phyloP scores from a whole-genome alignment of 805 yeast species.

The Blastobotrys mokoenaii region DNA sequence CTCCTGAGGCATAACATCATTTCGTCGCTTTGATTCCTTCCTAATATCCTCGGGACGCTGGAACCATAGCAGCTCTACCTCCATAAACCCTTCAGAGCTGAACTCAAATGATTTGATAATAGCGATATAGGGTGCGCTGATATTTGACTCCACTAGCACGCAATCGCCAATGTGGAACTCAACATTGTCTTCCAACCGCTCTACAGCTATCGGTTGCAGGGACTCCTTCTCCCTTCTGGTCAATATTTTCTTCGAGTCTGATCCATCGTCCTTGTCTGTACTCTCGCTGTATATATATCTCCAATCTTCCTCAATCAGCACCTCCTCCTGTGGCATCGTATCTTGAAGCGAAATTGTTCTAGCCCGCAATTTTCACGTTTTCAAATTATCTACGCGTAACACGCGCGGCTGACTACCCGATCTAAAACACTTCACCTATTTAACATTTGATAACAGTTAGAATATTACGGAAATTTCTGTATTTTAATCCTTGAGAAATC shows the following conservation, averaged over 20 bases:
- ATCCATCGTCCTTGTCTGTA: background rate
- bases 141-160: slow-evolving; percentile 8
- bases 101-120: slow-evolving; percentile 11
- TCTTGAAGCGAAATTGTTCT: background rate
- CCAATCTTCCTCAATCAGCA: slow-evolving; percentile 4
- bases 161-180: slow-evolving; percentile 13
- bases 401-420: background rate
- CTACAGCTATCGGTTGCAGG: slow-evolving; percentile 10
- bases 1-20: slow-evolving; percentile 4
- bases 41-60: slow-evolving; percentile 2
- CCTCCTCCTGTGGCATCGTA: background rate
- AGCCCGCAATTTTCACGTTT: no score
- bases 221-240: background rate
- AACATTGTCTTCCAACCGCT: slow-evolving; percentile 7
- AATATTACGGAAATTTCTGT: no score
- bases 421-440: background rate
- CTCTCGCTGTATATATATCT: slow-evolving; percentile 5
- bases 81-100: slow-evolving; percentile 8
- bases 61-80: slow-evolving; percentile 13
- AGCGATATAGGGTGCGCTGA: slow-evolving; percentile 8
- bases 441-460: background rate
- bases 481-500: no score
- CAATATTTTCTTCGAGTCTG: background rate
- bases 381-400: background rate
- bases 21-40: background rate